Conservation (phyloP, 2,329 filamentous ascomycete genomes). For the Fusarium sacchari region DNA sequence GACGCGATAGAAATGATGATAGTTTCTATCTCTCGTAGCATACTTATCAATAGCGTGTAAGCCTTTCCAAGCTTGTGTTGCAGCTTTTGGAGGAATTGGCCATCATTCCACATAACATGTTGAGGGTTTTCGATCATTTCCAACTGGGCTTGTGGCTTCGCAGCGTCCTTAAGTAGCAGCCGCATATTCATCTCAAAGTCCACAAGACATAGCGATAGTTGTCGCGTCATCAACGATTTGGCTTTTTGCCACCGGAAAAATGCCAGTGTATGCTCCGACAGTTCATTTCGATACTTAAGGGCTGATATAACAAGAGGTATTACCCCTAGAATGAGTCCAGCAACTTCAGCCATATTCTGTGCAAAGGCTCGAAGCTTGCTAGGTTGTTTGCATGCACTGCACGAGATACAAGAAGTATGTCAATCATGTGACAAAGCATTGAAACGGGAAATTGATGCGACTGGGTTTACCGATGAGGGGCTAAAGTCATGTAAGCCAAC, state of each 20-base stretch:
- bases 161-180: not conserved
- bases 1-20: not conserved
- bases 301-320: not conserved
- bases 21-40: not conserved
- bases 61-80: not conserved
- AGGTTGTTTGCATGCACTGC: not conserved
- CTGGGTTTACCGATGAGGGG: not conserved
- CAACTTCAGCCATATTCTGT: not conserved
- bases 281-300: not conserved
- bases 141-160: not conserved
- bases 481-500: not conserved
- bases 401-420: not conserved
- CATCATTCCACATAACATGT: not conserved
- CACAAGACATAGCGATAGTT: not conserved
- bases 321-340: not conserved
- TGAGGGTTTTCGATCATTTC: not conserved
- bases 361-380: not conserved
- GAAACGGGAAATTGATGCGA: not conserved
- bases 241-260: not conserved
- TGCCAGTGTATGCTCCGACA: not conserved
- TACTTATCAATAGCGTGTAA: not conserved
- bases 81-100: not conserved
- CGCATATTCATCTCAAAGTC: not conserved
- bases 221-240: not conserved
- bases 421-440: not conserved